phyloP scores from a whole-genome alignment of 345 rosid genomes.

The Pistacia integerrima region DNA sequence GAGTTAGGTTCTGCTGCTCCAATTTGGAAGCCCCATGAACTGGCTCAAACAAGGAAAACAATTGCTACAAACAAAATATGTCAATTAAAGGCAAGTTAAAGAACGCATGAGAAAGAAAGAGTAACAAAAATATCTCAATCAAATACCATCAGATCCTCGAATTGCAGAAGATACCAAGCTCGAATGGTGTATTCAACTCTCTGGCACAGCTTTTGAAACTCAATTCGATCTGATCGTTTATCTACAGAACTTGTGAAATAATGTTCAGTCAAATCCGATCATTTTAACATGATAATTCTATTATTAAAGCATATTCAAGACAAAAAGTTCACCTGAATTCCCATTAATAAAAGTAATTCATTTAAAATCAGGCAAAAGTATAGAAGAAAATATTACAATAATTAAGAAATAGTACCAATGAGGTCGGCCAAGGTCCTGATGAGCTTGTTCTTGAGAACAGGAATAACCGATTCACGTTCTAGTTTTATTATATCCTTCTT shows the following conservation, averaged over 20 bases:
- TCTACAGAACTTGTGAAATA: conserved; percentile 41
- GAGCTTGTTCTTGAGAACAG: conserved; percentile 86
- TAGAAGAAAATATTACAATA: no score
- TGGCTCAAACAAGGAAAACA: conserved; percentile 92
- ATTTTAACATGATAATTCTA: no score
- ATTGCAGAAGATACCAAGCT: conserved; percentile 95
- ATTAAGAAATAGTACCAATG: conserved; percentile 48
- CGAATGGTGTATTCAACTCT: conserved; percentile 92
- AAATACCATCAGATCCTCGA: conserved; percentile 91
- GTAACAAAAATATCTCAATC: not conserved
- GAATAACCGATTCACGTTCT: conserved; percentile 92
- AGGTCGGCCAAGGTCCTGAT: conserved; percentile 92
- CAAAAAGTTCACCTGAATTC: no score
- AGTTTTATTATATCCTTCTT: conserved; percentile 72
- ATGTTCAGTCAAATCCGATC: not conserved
- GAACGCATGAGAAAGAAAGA: no score
- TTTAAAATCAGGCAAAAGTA: no score
- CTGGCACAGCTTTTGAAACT: conserved; percentile 88
- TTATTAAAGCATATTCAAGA: not conserved
- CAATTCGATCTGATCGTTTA: conserved; percentile 63
- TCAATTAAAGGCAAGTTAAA: no score
- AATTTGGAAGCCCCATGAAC: conserved; percentile 70
- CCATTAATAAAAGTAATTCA: no score
- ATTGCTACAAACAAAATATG: conserved; percentile 53
- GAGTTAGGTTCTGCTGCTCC: conserved; percentile 70